These are phyloP conservation scores for Alternaria sp. DNA, from an alignment of 2,329 filamentous ascomycete species.

Conservation along the genomic window DNA sequence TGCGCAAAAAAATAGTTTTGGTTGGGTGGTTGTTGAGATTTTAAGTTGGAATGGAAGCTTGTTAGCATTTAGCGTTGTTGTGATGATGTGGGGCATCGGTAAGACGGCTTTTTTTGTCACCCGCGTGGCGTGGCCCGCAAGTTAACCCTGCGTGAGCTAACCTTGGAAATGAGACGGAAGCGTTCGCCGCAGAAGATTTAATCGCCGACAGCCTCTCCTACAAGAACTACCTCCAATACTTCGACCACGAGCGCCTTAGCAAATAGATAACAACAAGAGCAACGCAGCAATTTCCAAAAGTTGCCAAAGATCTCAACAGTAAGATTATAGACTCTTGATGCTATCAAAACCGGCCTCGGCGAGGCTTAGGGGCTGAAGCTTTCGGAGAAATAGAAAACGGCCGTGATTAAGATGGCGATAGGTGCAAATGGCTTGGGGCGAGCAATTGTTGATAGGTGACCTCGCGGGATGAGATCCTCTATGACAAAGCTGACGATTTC, in stretches of 20 bases:
- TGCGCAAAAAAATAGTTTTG: neutral
- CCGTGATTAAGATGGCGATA: constrained; percentile 1
- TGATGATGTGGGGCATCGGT: too few relatives aligned
- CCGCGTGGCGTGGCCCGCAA: too few relatives aligned
- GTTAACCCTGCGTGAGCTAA: neutral
- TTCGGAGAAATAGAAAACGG: constrained; percentile 1
- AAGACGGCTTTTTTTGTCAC: neutral
- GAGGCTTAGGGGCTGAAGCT: neutral
- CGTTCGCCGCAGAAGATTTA: neutral
- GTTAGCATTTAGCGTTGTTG: neutral
- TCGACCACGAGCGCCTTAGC: neutral
- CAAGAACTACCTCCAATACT: neutral
- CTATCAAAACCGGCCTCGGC: constrained; percentile 2
- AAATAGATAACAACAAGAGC: neutral
- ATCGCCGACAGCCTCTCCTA: neutral
- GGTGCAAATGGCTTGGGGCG: neutral
- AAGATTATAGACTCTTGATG: constrained; percentile 1
- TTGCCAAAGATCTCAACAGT: neutral
- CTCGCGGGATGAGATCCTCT: neutral
- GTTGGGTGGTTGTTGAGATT: constrained; percentile 6
- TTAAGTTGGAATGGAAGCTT: neutral
- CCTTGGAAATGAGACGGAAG: neutral
- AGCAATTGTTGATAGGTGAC: neutral
- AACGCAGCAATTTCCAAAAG: neutral
- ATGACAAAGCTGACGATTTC: neutral